A percentile compares a stretch with the other conserved stretches of the same genome.
phyloP scores from a whole-genome alignment of 2,329 filamentous ascomycete genomes.

The Aspergillus clavatus region DNA sequence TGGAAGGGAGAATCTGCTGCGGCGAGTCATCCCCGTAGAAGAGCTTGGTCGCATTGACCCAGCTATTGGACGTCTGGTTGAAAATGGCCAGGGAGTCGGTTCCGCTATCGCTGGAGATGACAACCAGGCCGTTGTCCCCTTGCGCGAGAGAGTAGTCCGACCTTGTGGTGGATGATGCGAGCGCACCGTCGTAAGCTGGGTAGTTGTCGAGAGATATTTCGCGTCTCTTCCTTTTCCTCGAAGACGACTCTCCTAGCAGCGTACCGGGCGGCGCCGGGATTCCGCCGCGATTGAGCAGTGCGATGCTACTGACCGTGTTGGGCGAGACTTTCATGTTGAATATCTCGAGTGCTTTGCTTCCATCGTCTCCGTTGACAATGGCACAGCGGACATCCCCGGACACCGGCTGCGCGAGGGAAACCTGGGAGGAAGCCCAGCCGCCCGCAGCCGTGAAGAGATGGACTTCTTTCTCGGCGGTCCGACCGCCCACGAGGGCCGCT shows the following conservation, averaged over 20 bases:
- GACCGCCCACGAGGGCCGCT: conserved; percentile 71
- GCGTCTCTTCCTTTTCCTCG: conserved; percentile 41
- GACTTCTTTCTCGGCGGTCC: conserved; percentile 60
- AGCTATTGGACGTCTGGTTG: conserved; percentile 67
- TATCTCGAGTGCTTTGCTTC: conserved; percentile 70
- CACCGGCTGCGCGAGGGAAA: conserved; percentile 58
- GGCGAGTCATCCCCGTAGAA: conserved; percentile 49
- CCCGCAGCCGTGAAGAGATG: conserved; percentile 61
- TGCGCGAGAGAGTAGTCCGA: conserved; percentile 69
- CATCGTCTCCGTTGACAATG: conserved; percentile 67
- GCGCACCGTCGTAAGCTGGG: conserved; percentile 71
- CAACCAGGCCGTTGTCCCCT: conserved; percentile 60
- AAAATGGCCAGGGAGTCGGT: conserved; percentile 71
- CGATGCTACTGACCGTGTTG: conserved; percentile 66
- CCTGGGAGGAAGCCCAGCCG: conserved; percentile 66
- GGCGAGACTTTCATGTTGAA: conserved; percentile 72
- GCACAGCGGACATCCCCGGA: conserved; percentile 58
- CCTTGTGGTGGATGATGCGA: conserved; percentile 62
- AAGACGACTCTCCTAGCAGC: conserved; percentile 41
- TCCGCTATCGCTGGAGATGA: conserved; percentile 70
- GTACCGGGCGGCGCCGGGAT: conserved; percentile 44
- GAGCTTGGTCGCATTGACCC: conserved; percentile 66
- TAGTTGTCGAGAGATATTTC: conserved; percentile 60
- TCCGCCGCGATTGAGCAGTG: conserved; percentile 61
- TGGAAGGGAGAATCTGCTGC: conserved; percentile 31